Evolutionary conservation across 768 basidiomycete species (phyloP).

Genomic region (Chlorophyllum brunneum): DNA sequence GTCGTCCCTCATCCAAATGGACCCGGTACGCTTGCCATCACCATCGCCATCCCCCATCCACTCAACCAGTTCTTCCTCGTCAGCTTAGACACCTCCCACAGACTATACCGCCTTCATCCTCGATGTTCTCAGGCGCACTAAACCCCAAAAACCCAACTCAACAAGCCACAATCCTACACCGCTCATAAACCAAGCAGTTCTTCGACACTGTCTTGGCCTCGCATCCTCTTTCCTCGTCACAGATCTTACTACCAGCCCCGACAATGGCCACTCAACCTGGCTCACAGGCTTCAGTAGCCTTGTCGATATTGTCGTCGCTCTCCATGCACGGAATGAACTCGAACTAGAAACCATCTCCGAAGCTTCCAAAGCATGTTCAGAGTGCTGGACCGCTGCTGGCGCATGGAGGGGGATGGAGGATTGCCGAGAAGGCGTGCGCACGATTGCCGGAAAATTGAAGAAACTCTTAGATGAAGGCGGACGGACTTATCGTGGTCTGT

Average conservation of each 20-base stretch:
- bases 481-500: slow-evolving; percentile 39
- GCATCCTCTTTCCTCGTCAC: slow-evolving; percentile 78
- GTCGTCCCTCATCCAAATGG: slow-evolving; percentile 15
- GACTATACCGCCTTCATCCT: slow-evolving; percentile 62
- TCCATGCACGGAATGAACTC: slow-evolving; percentile 63
- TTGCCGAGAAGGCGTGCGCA: slow-evolving; percentile 57
- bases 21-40: slow-evolving; percentile 14
- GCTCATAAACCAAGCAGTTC: slow-evolving; percentile 53
- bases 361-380: slow-evolving; percentile 68
- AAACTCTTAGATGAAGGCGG: slow-evolving; percentile 54
- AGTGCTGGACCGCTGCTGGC: slow-evolving; percentile 74
- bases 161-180: slow-evolving; percentile 18
- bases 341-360: slow-evolving; percentile 75
- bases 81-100: slow-evolving; percentile 39
- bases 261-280: slow-evolving; percentile 59
- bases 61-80: neutral
- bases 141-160: slow-evolving; percentile 32
- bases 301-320: slow-evolving; percentile 68
- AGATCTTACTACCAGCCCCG: slow-evolving; percentile 62
- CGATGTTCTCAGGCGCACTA: slow-evolving; percentile 40
- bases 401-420: slow-evolving; percentile 68
- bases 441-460: slow-evolving; percentile 59
- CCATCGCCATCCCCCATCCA: neutral
- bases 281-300: slow-evolving; percentile 61
- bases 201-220: slow-evolving; percentile 64